Evolutionary conservation across 768 basidiomycete genomes (phyloP).

Genomic region (Suillus ampliporus): DNA sequence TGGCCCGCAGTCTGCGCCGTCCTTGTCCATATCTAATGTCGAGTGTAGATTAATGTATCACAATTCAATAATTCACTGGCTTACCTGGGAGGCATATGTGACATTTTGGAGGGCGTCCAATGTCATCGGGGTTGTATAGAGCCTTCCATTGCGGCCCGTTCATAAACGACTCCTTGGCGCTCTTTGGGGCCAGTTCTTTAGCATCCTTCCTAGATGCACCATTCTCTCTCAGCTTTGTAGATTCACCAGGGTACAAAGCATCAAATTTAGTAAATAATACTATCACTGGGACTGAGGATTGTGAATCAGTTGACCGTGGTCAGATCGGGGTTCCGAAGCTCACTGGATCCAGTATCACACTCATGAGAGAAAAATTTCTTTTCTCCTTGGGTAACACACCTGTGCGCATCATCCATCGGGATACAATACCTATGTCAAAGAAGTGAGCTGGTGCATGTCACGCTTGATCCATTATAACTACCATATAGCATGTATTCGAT

Average conservation of each 20-base stretch:
- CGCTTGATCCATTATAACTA: conserved; percentile 14
- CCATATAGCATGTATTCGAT: conserved; percentile 48
- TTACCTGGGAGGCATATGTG: conserved; percentile 5
- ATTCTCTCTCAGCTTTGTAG: conserved; percentile 16
- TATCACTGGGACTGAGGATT: conserved; percentile 42
- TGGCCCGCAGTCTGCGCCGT: conserved; percentile 14
- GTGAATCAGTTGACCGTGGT: not conserved
- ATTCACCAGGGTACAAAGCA: conserved; percentile 30
- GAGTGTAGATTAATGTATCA: not conserved
- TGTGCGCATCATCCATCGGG: conserved; percentile 26
- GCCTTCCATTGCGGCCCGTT: not conserved
- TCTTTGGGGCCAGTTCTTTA: conserved; percentile 16
- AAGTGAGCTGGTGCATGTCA: not conserved
- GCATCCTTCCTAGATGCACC: conserved; percentile 19
- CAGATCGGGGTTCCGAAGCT: not conserved
- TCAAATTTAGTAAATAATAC: conserved; percentile 47
- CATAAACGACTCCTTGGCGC: conserved; percentile 17
- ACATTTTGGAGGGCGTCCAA: not conserved
- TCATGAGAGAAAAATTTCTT: conserved; percentile 22
- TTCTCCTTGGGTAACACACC: conserved; percentile 37
- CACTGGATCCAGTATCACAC: conserved; percentile 16
- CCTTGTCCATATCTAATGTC: conserved; percentile 26
- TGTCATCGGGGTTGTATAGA: not conserved
- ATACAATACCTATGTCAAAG: conserved; percentile 45
- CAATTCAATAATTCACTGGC: not conserved